Percentiles rank a stretch among this genome's conserved stretches.
Conservation (phyloP, 1,139 yeast species). For the Lodderomyces beijingensis region DNA sequence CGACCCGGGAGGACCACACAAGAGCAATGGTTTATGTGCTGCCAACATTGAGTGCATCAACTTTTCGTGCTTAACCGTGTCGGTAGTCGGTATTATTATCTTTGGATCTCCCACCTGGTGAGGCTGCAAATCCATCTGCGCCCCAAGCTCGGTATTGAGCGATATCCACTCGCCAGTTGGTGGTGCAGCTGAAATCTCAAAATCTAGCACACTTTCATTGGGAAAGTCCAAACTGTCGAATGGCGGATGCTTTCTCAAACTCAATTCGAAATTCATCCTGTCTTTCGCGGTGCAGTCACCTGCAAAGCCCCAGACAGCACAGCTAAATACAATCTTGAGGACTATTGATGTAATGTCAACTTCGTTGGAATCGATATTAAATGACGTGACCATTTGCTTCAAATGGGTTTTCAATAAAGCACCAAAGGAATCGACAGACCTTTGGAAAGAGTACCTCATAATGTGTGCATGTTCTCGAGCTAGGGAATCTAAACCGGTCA, state of each 20-base stretch:
- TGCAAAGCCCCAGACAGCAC: conserved; percentile 59
- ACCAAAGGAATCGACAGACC: conserved; percentile 38
- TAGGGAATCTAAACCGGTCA: neutral
- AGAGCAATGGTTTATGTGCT: conserved; percentile 57
- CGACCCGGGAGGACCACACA: conserved; percentile 97
- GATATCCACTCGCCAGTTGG: conserved; percentile 49
- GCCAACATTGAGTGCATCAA: conserved; percentile 55
- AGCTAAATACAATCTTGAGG: neutral
- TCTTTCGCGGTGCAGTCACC: conserved; percentile 51
- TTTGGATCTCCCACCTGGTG: conserved; percentile 61
- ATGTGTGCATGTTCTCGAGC: conserved; percentile 39
- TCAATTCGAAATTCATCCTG: conserved; percentile 35
- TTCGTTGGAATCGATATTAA: conserved; percentile 10
- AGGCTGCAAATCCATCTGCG: conserved; percentile 48
- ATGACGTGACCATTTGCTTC: conserved; percentile 14
- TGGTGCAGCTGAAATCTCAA: conserved; percentile 43
- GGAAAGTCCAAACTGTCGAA: conserved; percentile 14
- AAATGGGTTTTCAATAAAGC: conserved; percentile 25
- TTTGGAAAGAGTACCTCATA: conserved; percentile 44
- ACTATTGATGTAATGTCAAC: conserved; percentile 16
- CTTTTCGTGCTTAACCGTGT: conserved; percentile 66
- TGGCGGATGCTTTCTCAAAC: conserved; percentile 20
- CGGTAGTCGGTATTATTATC: conserved; percentile 72
- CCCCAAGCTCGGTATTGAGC: conserved; percentile 43
- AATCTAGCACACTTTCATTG: conserved; percentile 30